phyloP scores from a whole-genome alignment of 352 stramenopile species.

The Pythium insidiosum region DNA sequence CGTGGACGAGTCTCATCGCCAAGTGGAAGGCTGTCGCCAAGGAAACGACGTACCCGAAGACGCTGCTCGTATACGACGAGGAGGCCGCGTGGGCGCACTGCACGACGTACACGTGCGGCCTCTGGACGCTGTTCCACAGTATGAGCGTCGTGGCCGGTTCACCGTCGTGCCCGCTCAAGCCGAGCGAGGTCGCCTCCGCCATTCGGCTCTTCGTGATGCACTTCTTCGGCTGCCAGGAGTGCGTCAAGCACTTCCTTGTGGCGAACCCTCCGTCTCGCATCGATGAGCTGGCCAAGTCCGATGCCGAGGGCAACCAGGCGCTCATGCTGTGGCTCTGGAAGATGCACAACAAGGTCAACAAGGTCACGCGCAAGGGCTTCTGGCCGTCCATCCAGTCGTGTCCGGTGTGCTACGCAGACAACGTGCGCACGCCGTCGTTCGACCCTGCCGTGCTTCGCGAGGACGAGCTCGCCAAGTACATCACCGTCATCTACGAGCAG shows the following conservation, averaged over 20 bases:
- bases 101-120: conserved; percentile 69
- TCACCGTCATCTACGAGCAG: conserved; percentile 44
- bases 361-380: conserved; percentile 50
- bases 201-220: conserved; percentile 70
- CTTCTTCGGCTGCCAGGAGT: conserved; percentile 82
- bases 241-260: conserved; percentile 58
- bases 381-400: conserved; percentile 53
- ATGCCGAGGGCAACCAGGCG: conserved; percentile 27
- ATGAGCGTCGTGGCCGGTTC: conserved; percentile 40
- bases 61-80: conserved; percentile 49
- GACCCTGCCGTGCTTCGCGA: conserved; percentile 34
- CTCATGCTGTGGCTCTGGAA: conserved; percentile 70
- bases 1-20: conserved; percentile 53
- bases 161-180: conserved; percentile 28
- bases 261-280: conserved; percentile 60
- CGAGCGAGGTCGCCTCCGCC: conserved; percentile 41
- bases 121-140: conserved; percentile 81
- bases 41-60: conserved; percentile 43
- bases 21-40: conserved; percentile 47
- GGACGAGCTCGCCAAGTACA: conserved; percentile 43
- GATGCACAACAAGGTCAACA: conserved; percentile 84
- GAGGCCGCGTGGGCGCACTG: conserved; percentile 44
- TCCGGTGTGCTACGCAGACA: conserved; percentile 50
- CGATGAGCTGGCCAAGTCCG: conserved; percentile 21
- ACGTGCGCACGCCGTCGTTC: conserved; percentile 33